These are phyloP conservation scores for Endoconidiophora polonica DNA, from an alignment of 2,329 filamentous ascomycete genomes.

Conservation along the genomic window DNA sequence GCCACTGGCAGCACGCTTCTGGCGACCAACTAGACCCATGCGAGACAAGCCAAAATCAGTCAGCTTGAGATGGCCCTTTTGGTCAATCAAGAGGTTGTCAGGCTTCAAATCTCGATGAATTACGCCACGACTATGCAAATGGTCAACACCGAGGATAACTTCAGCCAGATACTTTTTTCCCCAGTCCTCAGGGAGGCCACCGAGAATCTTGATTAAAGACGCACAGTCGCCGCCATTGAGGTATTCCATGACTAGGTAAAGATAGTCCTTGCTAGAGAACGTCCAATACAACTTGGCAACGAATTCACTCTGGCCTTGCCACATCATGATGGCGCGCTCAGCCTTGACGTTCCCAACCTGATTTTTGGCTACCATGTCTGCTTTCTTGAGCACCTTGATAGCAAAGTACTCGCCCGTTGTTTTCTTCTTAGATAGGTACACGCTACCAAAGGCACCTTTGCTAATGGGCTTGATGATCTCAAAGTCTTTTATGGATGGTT, in stretches of 20 bases:
- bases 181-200: constrained; percentile 90
- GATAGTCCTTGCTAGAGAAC: constrained; percentile 96
- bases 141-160: constrained; percentile 90
- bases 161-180: constrained; percentile 94
- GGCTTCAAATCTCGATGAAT: constrained; percentile 95
- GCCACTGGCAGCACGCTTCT: constrained; percentile 78
- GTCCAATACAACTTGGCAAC: constrained; percentile 99
- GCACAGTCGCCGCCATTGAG: constrained; percentile 95
- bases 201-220: constrained; percentile 85
- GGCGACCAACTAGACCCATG: constrained; percentile 91
- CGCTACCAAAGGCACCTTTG: constrained; percentile 94
- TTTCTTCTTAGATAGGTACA: constrained; percentile 97
- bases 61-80: constrained; percentile 88
- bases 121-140: constrained; percentile 84
- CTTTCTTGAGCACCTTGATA: constrained; percentile 96
- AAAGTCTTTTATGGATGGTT: constrained; percentile 96
- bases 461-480: constrained; percentile 99
- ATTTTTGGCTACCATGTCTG: constrained; percentile 99
- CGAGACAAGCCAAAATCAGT: constrained; percentile 95
- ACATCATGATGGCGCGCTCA: constrained; percentile 99
- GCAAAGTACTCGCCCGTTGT: constrained; percentile 96
- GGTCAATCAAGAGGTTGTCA: constrained; percentile 92
- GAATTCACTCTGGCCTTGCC: constrained; percentile 97
- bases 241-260: constrained; percentile 98
- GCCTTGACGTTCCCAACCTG: constrained; percentile 98